These are phyloP conservation scores for Isochrysis galbana DNA, from an alignment of 78 protist genomes.

Conservation along the genomic window DNA sequence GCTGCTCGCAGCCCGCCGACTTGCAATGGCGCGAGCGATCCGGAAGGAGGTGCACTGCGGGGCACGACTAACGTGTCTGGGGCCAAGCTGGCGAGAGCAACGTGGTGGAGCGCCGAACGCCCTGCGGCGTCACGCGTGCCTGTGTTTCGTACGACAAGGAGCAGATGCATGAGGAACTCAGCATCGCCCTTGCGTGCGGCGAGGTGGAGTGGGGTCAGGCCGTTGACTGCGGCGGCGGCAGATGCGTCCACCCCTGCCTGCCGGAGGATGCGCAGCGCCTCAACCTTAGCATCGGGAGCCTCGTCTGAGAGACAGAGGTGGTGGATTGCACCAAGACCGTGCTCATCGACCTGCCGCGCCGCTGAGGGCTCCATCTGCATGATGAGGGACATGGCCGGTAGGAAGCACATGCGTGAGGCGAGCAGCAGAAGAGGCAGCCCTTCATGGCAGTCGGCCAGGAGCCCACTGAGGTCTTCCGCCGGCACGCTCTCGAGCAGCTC, in stretches of 20 bases:
- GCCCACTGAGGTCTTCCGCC: too few species aligned
- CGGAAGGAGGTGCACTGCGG: neutral
- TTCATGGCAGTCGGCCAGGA: too few species aligned
- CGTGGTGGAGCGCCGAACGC: neutral
- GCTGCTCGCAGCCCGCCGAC: neutral
- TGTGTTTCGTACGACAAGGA: neutral
- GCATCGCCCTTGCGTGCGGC: neutral
- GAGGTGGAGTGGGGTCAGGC: neutral
- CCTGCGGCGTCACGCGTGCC: neutral
- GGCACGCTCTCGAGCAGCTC: too few species aligned
- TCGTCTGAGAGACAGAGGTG: neutral
- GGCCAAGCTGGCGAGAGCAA: neutral
- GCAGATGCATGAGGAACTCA: neutral
- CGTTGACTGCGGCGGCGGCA: neutral
- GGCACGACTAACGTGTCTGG: neutral
- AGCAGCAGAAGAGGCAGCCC: neutral
- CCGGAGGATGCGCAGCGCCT: neutral
- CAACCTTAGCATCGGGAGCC: neutral
- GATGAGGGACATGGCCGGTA: neutral
- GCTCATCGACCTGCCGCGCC: neutral
- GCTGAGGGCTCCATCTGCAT: neutral
- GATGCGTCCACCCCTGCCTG: neutral
- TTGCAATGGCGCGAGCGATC: neutral
- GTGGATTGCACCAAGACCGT: neutral
- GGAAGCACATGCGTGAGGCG: neutral